A percentile compares a stretch with the other conserved stretches of the same genome.
phyloP scores from a whole-genome alignment of 768 basidiomycete genomes.

The Lactarius sp. region DNA sequence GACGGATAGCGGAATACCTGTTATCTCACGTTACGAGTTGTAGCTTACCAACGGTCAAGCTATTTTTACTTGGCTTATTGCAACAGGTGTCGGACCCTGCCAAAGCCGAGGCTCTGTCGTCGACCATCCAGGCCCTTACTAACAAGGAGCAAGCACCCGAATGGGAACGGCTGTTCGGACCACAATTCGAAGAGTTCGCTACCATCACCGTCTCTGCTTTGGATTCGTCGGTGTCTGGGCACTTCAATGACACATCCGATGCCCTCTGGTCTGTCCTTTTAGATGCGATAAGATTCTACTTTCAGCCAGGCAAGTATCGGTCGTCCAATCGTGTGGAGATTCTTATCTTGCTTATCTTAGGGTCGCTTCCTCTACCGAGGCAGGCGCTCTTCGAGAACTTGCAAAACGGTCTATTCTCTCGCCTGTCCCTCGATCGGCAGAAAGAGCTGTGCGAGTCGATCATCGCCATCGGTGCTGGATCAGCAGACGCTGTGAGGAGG shows the following conservation, averaged over 20 bases:
- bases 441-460: constrained; percentile 51
- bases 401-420: constrained; percentile 51
- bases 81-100: constrained; percentile 44
- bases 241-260: constrained; percentile 42
- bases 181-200: constrained; percentile 35
- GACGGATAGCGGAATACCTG: constrained; percentile 67
- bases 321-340: neutral
- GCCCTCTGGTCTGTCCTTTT: constrained; percentile 50
- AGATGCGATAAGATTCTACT: constrained; percentile 40
- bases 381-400: constrained; percentile 42
- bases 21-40: constrained; percentile 73
- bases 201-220: constrained; percentile 44
- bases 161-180: constrained; percentile 33
- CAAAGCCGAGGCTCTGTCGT: constrained; percentile 52
- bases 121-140: constrained; percentile 46
- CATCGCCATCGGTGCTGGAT: constrained; percentile 47
- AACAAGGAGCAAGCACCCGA: constrained; percentile 15
- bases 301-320: constrained; percentile 40
- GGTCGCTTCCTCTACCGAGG: constrained; percentile 37
- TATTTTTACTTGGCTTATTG: constrained; percentile 48
- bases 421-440: constrained; percentile 49
- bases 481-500: constrained; percentile 44
- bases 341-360: constrained; percentile 32
- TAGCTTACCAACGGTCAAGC: constrained; percentile 42
- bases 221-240: constrained; percentile 41